Evolutionary conservation across 768 basidiomycete species (phyloP).

Genomic region (Botryobasidium botryosum): DNA sequence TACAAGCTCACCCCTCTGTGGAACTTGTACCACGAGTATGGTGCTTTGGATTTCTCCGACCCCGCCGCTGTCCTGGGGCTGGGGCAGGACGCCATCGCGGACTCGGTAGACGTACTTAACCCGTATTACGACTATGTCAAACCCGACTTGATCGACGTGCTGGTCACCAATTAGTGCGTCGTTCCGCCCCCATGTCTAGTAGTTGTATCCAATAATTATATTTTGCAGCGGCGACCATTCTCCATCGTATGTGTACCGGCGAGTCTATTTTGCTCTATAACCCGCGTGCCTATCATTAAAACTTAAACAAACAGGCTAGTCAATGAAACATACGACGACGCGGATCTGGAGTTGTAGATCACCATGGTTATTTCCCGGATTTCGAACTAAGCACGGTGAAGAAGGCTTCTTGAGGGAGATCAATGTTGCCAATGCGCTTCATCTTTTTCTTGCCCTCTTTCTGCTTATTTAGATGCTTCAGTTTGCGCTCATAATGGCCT

Average conservation of each 20-base stretch:
- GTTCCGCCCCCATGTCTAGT: neutral
- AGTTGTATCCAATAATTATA: neutral
- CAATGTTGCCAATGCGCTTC: constrained; percentile 76
- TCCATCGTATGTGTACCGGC: constrained; percentile 84
- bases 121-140: constrained; percentile 95
- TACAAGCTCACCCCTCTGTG: constrained; percentile 90
- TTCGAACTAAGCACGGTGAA: constrained; percentile 69
- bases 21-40: constrained; percentile 77
- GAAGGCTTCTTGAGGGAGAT: constrained; percentile 92
- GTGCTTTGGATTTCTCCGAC: constrained; percentile 62
- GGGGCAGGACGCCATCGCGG: constrained; percentile 35
- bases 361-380: neutral
- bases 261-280: constrained; percentile 13
- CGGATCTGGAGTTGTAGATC: constrained; percentile 61
- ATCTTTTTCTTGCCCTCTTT: constrained; percentile 84
- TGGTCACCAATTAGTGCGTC: constrained; percentile 92
- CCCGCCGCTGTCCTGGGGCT: constrained; percentile 21
- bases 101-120: constrained; percentile 84
- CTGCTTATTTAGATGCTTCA: constrained; percentile 50
- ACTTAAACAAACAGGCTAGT: constrained; percentile 36
- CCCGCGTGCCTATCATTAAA: neutral
- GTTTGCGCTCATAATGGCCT: constrained; percentile 87
- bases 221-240: constrained; percentile 77
- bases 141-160: constrained; percentile 82
- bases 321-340: constrained; percentile 92